These are phyloP conservation scores for Sindora glabra DNA, from an alignment of 306 rosid genomes.

Conservation along the genomic window DNA sequence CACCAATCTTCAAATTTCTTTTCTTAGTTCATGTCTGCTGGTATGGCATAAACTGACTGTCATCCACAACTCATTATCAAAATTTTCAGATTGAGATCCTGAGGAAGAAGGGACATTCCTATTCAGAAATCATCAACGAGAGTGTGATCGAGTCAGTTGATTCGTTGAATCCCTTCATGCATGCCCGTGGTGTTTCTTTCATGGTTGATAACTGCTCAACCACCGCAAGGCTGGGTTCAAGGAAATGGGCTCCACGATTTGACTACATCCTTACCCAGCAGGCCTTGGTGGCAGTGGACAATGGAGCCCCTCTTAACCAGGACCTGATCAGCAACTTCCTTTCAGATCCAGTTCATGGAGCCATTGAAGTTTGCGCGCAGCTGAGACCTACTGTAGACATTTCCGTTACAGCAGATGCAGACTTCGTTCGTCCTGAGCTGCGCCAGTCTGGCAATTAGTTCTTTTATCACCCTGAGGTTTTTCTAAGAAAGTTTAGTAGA, in stretches of 20 bases:
- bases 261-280: conserved; percentile 88
- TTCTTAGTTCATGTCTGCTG: background rate
- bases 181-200: conserved; percentile 97
- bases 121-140: conserved; percentile 92
- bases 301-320: conserved; percentile 49
- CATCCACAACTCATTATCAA: no score
- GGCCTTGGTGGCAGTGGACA: conserved; percentile 89
- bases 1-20: background rate
- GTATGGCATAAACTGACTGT: background rate
- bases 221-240: conserved; percentile 96
- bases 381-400: conserved; percentile 93
- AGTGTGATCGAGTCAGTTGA: conserved; percentile 94
- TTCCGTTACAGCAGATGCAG: conserved; percentile 83
- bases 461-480: background rate
- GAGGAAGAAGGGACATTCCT: conserved; percentile 96
- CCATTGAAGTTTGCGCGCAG: conserved; percentile 79
- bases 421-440: conserved; percentile 92
- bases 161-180: conserved; percentile 97
- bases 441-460: conserved; percentile 53
- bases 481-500: background rate
- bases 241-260: conserved; percentile 97
- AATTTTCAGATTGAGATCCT: conserved; percentile 74
- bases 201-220: conserved; percentile 99
- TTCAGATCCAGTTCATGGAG: conserved; percentile 90
- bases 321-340: conserved; percentile 90